phyloP scores from a whole-genome alignment of 2,329 filamentous ascomycete species.

The Ilyonectria robusta region DNA sequence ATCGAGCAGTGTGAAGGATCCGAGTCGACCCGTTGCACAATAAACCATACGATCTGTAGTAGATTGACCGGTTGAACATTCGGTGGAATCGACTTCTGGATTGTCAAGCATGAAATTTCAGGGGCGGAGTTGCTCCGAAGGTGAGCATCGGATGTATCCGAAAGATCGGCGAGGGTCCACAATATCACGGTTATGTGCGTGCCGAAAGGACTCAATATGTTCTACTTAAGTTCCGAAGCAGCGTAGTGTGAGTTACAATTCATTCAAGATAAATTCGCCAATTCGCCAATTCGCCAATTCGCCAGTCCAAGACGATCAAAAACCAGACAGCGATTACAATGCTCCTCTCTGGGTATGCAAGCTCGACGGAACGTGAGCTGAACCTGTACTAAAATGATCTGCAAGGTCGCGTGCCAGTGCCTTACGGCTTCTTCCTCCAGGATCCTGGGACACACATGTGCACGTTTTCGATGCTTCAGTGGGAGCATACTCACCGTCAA shows the following conservation, averaged over 20 bases:
- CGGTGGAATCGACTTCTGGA: neutral
- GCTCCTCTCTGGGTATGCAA: neutral
- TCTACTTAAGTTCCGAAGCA: too few relatives aligned
- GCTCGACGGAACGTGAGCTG: neutral
- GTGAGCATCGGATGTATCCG: neutral
- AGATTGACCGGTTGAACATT: neutral
- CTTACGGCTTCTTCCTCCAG: neutral
- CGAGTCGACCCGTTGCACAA: neutral
- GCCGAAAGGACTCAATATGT: too few relatives aligned
- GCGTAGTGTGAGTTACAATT: neutral
- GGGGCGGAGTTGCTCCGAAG: neutral
- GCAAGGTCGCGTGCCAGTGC: slow-evolving; percentile 12
- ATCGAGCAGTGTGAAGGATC: neutral
- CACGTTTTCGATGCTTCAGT: slow-evolving; percentile 16
- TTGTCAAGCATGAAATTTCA: neutral
- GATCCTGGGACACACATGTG: slow-evolving; percentile 14
- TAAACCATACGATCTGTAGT: neutral
- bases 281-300: too few relatives aligned
- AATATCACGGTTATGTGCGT: neutral
- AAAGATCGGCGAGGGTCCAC: neutral
- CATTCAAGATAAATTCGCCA: neutral
- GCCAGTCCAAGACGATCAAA: neutral
- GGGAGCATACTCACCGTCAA: neutral
- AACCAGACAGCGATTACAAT: slow-evolving; percentile 5
- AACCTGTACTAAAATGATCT: neutral